A percentile compares a stretch with the other conserved stretches of the same genome.
Conservation (phyloP, 2,329 filamentous ascomycete species). For the Aspergillus sp. region DNA sequence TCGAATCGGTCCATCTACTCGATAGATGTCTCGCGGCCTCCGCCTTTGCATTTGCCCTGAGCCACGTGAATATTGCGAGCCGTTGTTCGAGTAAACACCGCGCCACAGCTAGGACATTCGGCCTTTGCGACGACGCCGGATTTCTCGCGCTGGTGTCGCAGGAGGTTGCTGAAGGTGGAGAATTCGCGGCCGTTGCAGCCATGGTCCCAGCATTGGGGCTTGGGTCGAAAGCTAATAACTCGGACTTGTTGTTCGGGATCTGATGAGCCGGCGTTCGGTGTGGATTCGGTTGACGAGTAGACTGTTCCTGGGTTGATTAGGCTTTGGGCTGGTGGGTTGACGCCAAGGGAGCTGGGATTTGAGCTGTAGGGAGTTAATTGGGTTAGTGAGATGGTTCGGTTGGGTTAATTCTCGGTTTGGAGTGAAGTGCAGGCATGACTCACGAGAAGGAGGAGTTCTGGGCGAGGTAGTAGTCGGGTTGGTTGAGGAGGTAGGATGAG, state of each 20-base stretch:
- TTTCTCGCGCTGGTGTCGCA: conserved; percentile 91
- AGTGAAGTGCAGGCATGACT: conserved; percentile 10
- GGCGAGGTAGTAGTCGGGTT: conserved; percentile 34
- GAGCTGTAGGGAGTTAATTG: conserved; percentile 16
- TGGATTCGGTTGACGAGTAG: conserved; percentile 29
- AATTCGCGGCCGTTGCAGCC: conserved; percentile 95
- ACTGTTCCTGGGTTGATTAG: conserved; percentile 24
- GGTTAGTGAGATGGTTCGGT: conserved; percentile 9
- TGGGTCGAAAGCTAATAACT: conserved; percentile 75
- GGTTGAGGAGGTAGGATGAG: conserved; percentile 34
- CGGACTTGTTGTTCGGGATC: conserved; percentile 57
- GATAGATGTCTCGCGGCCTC: conserved; percentile 27
- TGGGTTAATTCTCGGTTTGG: neutral
- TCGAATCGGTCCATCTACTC: conserved; percentile 16
- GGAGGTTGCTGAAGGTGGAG: conserved; percentile 91
- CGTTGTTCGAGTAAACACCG: conserved; percentile 85
- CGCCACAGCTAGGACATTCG: conserved; percentile 84
- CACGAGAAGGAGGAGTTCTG: conserved; percentile 32
- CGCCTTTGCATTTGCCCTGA: conserved; percentile 87
- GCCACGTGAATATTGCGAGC: conserved; percentile 83
- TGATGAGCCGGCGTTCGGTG: conserved; percentile 23
- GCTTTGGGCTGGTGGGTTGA: conserved; percentile 26
- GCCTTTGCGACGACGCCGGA: conserved; percentile 88
- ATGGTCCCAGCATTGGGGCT: conserved; percentile 95
- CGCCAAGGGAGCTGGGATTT: conserved; percentile 23